Evolutionary conservation across 352 stramenopile genomes (phyloP), one percentile per base, ranked within the genome.

Genomic region (Phytopythium vexans): DNA sequence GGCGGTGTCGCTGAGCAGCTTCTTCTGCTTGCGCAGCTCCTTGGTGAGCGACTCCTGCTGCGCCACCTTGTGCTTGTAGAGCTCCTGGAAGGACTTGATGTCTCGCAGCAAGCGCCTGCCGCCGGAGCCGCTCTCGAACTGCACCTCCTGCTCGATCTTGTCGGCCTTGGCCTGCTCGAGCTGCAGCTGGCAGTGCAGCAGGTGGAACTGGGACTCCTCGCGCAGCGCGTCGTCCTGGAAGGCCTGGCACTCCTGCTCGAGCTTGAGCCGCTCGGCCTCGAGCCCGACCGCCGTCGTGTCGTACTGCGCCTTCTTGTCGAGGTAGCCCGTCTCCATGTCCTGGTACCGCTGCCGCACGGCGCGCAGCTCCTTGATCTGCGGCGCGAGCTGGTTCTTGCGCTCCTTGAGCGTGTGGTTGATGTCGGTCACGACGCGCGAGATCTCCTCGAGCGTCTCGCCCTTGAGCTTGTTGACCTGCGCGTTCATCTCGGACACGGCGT

Each of bases 361-460:
- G 11, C 92, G 87, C 14, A 98, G 76, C 56, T 97, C 77, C 52
- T 94, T 92, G 58, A 98, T 96, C 64, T 97, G 86, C 49, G 92
- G 94, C 16, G 91, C 88, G 32, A 98, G 66, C 44, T 97, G 92
- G 48, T 86, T 92, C 60, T 97, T 97, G 16, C 94, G 78, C 46
- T 95, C 88, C 39, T 89, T 95, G 31, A 97, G 72, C 37, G 89
- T 86, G 54, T 96, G 68, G 62, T 94, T 96, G 47, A 98, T 97
- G 45, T 96, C 79, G 7, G 89, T 88, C 11, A 98, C 91, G 35
- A 97, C 82, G 16, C 70, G 72, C 39, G 88, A 97, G 48, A 98
- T 97, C 55, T 98, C 94, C 56, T 98, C 91, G 12, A 98, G 77
- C 32, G 88, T 98, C 64, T 96, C 77, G 8, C 84, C 86, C 58